phyloP scores from a whole-genome alignment of 768 basidiomycete species.

The Russula abietina region DNA sequence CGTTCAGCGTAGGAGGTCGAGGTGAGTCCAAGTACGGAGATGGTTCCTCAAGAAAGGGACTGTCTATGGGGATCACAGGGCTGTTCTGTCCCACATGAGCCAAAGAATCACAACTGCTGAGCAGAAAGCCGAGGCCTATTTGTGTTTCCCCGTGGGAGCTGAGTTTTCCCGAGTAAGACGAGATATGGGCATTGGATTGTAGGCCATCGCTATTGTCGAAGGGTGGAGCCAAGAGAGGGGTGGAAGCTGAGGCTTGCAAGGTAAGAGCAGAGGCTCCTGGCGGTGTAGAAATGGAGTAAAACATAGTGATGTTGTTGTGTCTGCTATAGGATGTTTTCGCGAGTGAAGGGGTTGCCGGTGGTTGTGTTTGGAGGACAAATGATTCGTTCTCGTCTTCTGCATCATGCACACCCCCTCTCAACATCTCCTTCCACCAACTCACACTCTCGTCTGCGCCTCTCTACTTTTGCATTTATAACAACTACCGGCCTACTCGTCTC shows the following conservation, averaged over 20 bases:
- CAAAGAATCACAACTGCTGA: slow-evolving; percentile 9
- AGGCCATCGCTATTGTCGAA: slow-evolving; percentile 4
- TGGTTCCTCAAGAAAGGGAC: not conserved
- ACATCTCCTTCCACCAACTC: not conserved
- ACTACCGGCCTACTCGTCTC: slow-evolving; percentile 40
- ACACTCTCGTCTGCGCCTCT: slow-evolving; percentile 10
- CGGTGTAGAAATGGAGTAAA: slow-evolving; percentile 9
- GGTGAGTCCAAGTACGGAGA: slow-evolving; percentile 8
- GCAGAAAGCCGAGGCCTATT: slow-evolving; percentile 22
- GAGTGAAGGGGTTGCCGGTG: not conserved
- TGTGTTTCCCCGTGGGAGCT: not conserved
- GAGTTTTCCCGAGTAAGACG: not conserved
- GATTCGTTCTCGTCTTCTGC: slow-evolving; percentile 11
- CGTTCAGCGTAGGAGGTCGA: not conserved
- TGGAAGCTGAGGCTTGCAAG: not conserved
- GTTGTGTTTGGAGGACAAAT: slow-evolving; percentile 1
- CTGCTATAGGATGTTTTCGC: not conserved
- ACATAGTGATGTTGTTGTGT: slow-evolving; percentile 16
- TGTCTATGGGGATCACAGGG: not conserved
- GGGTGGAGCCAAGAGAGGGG: not conserved
- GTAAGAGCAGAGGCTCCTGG: not conserved
- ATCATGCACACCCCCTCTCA: slow-evolving; percentile 9
- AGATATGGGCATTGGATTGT: slow-evolving; percentile 18
- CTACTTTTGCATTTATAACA: slow-evolving; percentile 31
- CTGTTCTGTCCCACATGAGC: not conserved